Conservation (phyloP, 2,329 filamentous ascomycete species). For the Penicillium sp. region DNA sequence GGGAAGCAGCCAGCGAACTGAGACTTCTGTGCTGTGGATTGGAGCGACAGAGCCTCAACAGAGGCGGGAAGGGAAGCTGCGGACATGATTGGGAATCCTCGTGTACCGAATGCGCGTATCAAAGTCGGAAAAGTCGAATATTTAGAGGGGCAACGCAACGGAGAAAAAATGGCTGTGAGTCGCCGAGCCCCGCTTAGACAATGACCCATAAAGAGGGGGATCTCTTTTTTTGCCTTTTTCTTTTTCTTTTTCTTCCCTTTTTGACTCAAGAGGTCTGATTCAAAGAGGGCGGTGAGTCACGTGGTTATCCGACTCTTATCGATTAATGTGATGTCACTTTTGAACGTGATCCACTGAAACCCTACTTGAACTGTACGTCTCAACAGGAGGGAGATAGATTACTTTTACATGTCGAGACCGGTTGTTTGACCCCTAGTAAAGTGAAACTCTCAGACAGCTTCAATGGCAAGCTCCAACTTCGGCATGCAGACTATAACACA, state of each 20-base stretch:
- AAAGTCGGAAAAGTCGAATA: slow-evolving; percentile 11
- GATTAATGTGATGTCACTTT: slow-evolving; percentile 44
- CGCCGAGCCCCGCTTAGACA: slow-evolving; percentile 41
- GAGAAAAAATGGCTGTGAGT: slow-evolving; percentile 33
- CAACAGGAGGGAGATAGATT: slow-evolving; percentile 33
- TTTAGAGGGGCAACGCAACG: slow-evolving; percentile 13
- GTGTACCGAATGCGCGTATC: slow-evolving; percentile 16
- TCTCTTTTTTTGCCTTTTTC: slow-evolving; percentile 16
- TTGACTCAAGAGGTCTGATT: slow-evolving; percentile 21
- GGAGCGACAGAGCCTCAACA: slow-evolving; percentile 41
- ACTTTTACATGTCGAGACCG: slow-evolving; percentile 75
- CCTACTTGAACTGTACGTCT: slow-evolving; percentile 62
- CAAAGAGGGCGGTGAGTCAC: slow-evolving; percentile 33
- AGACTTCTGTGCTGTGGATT: slow-evolving; percentile 40
- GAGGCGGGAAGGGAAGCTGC: slow-evolving; percentile 34
- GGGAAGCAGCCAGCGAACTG: slow-evolving; percentile 44
- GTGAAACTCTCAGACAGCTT: not conserved
- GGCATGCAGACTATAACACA: not conserved
- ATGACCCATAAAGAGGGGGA: slow-evolving; percentile 40
- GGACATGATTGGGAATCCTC: slow-evolving; percentile 28
- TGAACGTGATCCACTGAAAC: slow-evolving; percentile 60
- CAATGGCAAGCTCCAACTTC: not conserved
- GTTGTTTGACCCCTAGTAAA: slow-evolving; percentile 17
- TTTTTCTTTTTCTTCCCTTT: slow-evolving; percentile 14
- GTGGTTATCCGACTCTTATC: not conserved